Evolutionary conservation across 805 yeast species (phyloP).

Genomic region (Candida xiaguanensis): DNA sequence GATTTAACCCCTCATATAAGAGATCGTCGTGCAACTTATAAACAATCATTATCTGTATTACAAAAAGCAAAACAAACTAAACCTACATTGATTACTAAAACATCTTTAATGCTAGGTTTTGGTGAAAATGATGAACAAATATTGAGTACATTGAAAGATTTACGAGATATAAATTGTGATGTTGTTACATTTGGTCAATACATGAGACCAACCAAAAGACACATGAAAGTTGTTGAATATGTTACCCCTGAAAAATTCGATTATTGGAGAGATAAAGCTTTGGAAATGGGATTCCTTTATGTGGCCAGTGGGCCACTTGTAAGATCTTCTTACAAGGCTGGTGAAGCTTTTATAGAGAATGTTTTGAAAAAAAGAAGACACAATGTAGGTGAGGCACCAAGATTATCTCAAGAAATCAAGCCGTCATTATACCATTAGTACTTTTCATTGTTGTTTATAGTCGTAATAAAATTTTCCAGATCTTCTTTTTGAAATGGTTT

Average conservation of each 20-base stretch:
- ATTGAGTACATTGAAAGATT: constrained; percentile 66
- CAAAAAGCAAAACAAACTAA: constrained; percentile 74
- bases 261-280: constrained; percentile 83
- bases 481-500: no score
- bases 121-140: constrained; percentile 95
- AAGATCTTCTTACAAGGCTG: constrained; percentile 95
- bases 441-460: neutral
- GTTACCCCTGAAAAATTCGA: constrained; percentile 93
- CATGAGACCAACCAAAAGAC: constrained; percentile 98
- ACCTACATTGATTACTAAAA: constrained; percentile 79
- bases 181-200: constrained; percentile 98
- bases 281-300: constrained; percentile 87
- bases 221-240: constrained; percentile 96
- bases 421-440: constrained; percentile 11
- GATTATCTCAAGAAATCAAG: constrained; percentile 23
- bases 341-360: constrained; percentile 95
- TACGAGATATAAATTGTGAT: constrained; percentile 77
- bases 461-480: neutral
- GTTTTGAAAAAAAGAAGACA: constrained; percentile 74
- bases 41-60: constrained; percentile 79
- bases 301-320: constrained; percentile 98
- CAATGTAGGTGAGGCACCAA: constrained; percentile 41
- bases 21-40: constrained; percentile 94
- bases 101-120: constrained; percentile 93
- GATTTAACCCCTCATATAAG: constrained; percentile 90